These are phyloP conservation scores for Barnettozyma sp. DNA, from an alignment of 805 yeast genomes.

Conservation along the genomic window DNA sequence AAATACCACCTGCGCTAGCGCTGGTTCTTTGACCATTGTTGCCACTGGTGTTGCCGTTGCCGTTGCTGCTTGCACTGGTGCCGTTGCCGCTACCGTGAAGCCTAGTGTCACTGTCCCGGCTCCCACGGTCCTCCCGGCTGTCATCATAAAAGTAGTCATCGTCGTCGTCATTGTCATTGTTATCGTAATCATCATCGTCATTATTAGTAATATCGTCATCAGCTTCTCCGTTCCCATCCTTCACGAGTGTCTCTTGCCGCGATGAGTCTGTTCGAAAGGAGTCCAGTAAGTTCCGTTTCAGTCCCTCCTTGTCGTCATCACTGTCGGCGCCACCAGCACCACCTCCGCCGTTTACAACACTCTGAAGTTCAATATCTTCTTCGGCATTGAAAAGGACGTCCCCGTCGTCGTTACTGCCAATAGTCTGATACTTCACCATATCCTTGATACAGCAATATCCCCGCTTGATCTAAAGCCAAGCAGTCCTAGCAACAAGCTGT, in stretches of 20 bases:
- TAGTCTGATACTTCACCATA: conserved; percentile 9
- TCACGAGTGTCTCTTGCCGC: too few relatives aligned
- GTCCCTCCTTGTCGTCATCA: conserved; percentile 1
- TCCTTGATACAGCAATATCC: too few relatives aligned
- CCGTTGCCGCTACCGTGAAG: neutral
- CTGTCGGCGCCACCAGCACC: neutral
- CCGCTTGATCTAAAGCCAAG: too few relatives aligned
- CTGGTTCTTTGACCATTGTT: too few relatives aligned
- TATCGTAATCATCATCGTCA: neutral
- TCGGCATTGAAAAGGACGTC: conserved; percentile 10
- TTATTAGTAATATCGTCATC: conserved; percentile 2
- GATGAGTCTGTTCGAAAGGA: conserved; percentile 6
- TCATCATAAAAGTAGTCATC: too few relatives aligned
- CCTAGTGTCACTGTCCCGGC: conserved; percentile 1
- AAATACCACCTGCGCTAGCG: neutral
- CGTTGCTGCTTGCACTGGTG: too few relatives aligned
- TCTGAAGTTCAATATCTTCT: conserved; percentile 8
- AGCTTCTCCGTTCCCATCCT: conserved; percentile 5
- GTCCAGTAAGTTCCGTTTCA: neutral
- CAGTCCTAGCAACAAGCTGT: too few relatives aligned
- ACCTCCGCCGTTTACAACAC: neutral
- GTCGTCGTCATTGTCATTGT: too few relatives aligned
- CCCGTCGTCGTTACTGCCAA: neutral
- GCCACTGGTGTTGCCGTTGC: too few relatives aligned
- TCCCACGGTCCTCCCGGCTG: too few relatives aligned